phyloP scores from a whole-genome alignment of 2,329 filamentous ascomycete species.

The Fusarium longipes region DNA sequence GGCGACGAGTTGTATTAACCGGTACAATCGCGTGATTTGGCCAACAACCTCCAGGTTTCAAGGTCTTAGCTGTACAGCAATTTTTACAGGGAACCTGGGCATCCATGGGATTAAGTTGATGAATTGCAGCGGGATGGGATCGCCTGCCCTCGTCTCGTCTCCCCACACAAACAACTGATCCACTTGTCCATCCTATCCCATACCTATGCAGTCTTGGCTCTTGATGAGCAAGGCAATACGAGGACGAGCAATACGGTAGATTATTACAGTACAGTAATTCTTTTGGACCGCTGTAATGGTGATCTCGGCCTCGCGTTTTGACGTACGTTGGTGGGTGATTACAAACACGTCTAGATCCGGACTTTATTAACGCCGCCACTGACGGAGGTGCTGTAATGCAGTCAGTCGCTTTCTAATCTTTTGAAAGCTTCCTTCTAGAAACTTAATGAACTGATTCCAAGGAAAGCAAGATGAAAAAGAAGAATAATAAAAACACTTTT shows the following conservation, averaged over 20 bases:
- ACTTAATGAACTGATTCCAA: not conserved
- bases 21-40: conserved; percentile 26
- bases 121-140: not conserved
- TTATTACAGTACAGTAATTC: not conserved
- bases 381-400: not conserved
- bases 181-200: conserved; percentile 7
- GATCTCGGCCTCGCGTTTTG: not conserved
- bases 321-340: not conserved
- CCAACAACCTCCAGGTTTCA: conserved; percentile 9
- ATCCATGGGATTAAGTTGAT: conserved; percentile 1
- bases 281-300: not conserved
- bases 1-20: conserved; percentile 1
- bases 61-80: not conserved
- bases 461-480: not conserved
- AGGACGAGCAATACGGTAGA: conserved; percentile 15
- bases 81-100: not conserved
- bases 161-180: conserved; percentile 21
- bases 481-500: not conserved
- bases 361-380: conserved; percentile 5
- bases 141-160: conserved; percentile 17
- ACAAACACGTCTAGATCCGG: conserved; percentile 13
- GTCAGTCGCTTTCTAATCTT: conserved; percentile 10
- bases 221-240: not conserved
- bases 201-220: conserved; percentile 1
- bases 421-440: not conserved